These are phyloP conservation scores for Beauveria caledonica DNA, from an alignment of 2,329 filamentous ascomycete species.

Conservation along the genomic window DNA sequence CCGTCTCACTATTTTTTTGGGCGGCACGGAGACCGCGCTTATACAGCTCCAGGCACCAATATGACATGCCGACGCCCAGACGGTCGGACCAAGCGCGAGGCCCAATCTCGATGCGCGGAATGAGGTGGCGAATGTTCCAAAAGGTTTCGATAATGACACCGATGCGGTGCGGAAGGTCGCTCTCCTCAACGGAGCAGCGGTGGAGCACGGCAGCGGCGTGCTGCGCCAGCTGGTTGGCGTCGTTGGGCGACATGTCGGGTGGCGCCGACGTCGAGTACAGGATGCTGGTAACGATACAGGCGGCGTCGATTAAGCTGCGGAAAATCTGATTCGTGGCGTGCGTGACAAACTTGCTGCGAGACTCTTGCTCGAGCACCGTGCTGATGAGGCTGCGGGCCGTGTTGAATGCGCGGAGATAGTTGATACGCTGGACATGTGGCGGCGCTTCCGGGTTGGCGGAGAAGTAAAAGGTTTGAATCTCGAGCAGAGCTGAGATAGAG, in stretches of 20 bases:
- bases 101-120: conserved; percentile 32
- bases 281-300: conserved; percentile 37
- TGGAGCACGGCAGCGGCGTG: conserved; percentile 29
- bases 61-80: conserved; percentile 40
- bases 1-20: conserved; percentile 23
- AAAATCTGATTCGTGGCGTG: conserved; percentile 44
- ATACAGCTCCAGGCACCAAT: conserved; percentile 42
- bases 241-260: conserved; percentile 22
- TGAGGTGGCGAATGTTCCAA: conserved; percentile 32
- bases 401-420: conserved; percentile 38
- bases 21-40: conserved; percentile 32
- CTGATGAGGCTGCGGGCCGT: conserved; percentile 39
- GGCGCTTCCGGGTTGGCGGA: conserved; percentile 32
- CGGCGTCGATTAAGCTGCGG: conserved; percentile 37
- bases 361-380: conserved; percentile 34
- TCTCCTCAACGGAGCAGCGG: conserved; percentile 38
- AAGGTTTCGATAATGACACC: conserved; percentile 41
- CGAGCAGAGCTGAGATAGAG: conserved; percentile 40
- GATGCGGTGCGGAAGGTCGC: conserved; percentile 39
- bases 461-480: conserved; percentile 47
- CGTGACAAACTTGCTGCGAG: conserved; percentile 30
- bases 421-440: conserved; percentile 32
- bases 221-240: conserved; percentile 23
- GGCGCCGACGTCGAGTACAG: conserved; percentile 34
- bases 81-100: conserved; percentile 36